Conservation (phyloP, 345 rosid species). For the Gossypium longicalyx region DNA sequence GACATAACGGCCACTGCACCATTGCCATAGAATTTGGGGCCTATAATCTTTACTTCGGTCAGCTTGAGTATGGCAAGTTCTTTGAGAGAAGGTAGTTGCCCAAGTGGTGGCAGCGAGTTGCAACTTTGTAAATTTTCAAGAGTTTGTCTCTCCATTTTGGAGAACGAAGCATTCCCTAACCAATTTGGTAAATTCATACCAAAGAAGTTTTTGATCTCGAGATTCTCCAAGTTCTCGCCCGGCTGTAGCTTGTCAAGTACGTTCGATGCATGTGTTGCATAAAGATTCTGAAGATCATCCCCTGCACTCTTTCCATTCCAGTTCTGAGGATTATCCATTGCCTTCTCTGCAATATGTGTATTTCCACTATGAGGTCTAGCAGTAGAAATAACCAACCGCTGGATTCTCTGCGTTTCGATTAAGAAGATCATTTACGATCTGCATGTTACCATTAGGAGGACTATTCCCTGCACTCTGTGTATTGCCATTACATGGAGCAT, state of each 20-base stretch:
- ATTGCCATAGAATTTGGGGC: slow-evolving; percentile 18
- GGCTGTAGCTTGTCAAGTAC: slow-evolving; percentile 23
- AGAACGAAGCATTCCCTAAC: slow-evolving; percentile 13
- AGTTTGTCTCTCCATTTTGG: not conserved
- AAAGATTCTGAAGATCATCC: not conserved
- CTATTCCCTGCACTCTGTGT: no score
- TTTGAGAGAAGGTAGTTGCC: slow-evolving; percentile 23
- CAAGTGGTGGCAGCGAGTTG: slow-evolving; percentile 23
- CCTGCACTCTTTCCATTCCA: not conserved
- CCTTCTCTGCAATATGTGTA: no score
- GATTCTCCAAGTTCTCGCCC: slow-evolving; percentile 6
- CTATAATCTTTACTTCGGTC: slow-evolving; percentile 12
- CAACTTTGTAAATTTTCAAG: slow-evolving; percentile 18
- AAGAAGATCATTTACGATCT: no score
- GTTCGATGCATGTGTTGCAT: not conserved
- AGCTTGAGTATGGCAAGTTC: not conserved
- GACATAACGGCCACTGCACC: slow-evolving; percentile 11
- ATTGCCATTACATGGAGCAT: not conserved
- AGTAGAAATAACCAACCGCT: no score
- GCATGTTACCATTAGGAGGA: no score
- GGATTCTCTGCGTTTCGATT: no score
- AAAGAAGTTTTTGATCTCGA: slow-evolving; percentile 13
- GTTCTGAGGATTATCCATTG: no score
- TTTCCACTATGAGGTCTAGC: no score
- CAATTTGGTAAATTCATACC: slow-evolving; percentile 22